Evolutionary conservation across 2,329 filamentous ascomycete species (phyloP).

Genomic region (Penicillium oxalicum): DNA sequence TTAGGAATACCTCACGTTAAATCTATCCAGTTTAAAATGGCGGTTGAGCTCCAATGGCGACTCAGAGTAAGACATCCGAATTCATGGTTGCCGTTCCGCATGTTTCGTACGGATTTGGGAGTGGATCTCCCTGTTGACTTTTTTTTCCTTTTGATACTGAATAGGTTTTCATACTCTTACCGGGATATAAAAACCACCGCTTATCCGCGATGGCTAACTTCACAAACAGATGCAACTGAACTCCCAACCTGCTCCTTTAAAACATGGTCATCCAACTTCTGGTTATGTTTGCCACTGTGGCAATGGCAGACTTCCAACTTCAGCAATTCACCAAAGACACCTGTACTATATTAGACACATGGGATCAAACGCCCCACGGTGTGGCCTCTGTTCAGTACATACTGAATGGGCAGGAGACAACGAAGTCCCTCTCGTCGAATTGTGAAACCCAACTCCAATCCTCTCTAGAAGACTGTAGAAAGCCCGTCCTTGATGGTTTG

Average conservation of each 20-base stretch:
- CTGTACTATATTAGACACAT: neutral
- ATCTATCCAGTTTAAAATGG: neutral
- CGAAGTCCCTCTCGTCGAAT: neutral
- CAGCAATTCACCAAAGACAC: neutral
- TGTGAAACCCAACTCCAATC: neutral
- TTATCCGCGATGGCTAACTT: neutral
- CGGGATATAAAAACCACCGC: neutral
- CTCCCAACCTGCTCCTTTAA: neutral
- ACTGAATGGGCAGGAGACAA: neutral
- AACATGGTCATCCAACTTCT: neutral
- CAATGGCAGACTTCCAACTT: neutral
- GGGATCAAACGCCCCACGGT: neutral
- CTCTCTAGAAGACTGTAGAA: neutral
- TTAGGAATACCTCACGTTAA: neutral
- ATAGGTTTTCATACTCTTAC: neutral
- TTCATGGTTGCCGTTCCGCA: neutral
- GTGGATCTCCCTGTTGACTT: neutral
- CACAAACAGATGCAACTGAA: neutral
- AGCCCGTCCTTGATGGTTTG: neutral
- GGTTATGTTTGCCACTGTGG: neutral
- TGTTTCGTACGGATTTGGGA: neutral
- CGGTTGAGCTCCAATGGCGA: neutral
- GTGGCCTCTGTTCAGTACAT: neutral
- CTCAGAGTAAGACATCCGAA: too few species aligned
- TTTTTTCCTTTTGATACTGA: neutral